Evolutionary conservation across 805 yeast genomes (phyloP), one percentile per base, ranked within the genome.

Genomic region (Candida khao-thaluensis): DNA sequence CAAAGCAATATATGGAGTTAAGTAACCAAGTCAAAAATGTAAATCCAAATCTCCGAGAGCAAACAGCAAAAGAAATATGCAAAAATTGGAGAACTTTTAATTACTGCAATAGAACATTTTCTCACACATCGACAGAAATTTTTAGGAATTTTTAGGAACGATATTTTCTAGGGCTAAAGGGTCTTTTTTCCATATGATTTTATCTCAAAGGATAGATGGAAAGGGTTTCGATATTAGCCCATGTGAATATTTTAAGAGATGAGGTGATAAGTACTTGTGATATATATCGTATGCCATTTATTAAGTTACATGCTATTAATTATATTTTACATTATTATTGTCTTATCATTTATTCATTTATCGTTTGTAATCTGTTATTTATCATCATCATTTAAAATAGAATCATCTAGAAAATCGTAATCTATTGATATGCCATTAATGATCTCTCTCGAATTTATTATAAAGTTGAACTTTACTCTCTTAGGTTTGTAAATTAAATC

Each of bases 381-480:
- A 10, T 14, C 17, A 27, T 27, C 30, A 33, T 33, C 36, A 15
- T 33, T 33, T 23, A 33, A 33, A 15, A 33, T 23, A n/a, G 36
- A 33, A 30, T 64, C 57, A 48, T 69, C 74, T 43, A 69, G 54
- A 40, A 59, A 66, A 46, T 65, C 66, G 48, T 69, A 71, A 49
- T 73, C 77, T 43, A 65, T 60, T 18, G 65, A 56, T 20, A 60
- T 60, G 15, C 70, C 74, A 42, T 68, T 72, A 40, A 71, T 58
- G 27, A 68, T 64, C 48, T 72, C 77, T 40, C 79, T 59, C 6
- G 72, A 62, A 38, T 64, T 69, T 35, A 73, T 63, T 23, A 66
- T 62, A 48, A 55, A 58, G 42, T 62, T 64, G 47, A 74, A 74
- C 28, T 66, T 61, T 6, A 74, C 77, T 42, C 62, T 58, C 30